These are phyloP conservation scores for Carallia brachiata DNA, from an alignment of 345 rosid species.

Conservation along the genomic window DNA sequence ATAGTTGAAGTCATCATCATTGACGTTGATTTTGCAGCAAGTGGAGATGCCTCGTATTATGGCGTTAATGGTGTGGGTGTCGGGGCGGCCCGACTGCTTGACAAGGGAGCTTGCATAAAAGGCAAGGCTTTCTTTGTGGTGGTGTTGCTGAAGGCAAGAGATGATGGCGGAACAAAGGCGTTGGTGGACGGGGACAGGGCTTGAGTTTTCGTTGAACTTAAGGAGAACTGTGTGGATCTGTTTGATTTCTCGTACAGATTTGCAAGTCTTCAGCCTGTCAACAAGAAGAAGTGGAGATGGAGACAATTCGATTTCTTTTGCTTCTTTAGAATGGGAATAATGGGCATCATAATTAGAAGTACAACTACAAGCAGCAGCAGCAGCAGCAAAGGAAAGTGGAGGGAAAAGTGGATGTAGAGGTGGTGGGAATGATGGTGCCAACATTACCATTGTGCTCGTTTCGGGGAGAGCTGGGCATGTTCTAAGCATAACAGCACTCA, in stretches of 20 bases:
- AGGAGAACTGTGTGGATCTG: conserved; percentile 40
- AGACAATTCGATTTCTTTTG: too few relatives aligned
- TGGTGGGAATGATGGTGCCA: too few relatives aligned
- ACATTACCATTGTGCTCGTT: too few relatives aligned
- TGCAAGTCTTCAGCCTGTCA: conserved; percentile 29
- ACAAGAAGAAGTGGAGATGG: conserved; percentile 2
- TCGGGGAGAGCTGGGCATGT: too few relatives aligned
- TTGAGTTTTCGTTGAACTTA: conserved; percentile 16
- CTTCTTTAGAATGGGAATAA: too few relatives aligned
- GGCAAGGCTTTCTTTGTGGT: conserved; percentile 15
- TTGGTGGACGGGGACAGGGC: conserved; percentile 22
- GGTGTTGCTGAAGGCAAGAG: background rate
- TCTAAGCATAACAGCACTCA: too few relatives aligned
- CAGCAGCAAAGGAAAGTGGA: too few relatives aligned
- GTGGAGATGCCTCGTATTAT: conserved; percentile 34
- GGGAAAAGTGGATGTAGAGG: too few relatives aligned
- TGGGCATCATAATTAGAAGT: too few relatives aligned
- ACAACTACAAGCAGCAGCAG: too few relatives aligned
- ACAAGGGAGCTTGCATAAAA: conserved; percentile 24
- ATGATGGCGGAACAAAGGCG: conserved; percentile 17
- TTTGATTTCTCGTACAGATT: conserved; percentile 27
- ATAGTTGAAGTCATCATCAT: too few relatives aligned
- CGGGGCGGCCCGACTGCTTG: conserved; percentile 10
- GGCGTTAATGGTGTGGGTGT: conserved; percentile 27
- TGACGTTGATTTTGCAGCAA: background rate